Percentiles rank a stretch among this genome's conserved stretches.
These are phyloP conservation scores for Daldinia decipiens DNA, from an alignment of 495 filamentous ascomycete species.

Conservation along the genomic window DNA sequence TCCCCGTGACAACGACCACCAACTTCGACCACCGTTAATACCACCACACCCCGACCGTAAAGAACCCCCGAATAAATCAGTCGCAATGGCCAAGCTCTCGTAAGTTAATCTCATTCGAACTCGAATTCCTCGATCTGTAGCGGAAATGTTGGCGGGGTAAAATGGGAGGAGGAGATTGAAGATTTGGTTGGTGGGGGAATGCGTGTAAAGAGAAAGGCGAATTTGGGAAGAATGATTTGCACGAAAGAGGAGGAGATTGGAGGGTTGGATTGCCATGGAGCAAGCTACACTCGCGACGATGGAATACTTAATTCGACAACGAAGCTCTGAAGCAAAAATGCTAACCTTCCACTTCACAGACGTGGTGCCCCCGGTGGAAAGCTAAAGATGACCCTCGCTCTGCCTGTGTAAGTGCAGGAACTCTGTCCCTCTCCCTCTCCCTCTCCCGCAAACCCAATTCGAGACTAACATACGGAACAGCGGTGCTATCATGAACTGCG, in stretches of 20 bases:
- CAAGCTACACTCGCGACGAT: conserved; percentile 1
- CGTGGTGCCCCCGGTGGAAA: conserved; percentile 98
- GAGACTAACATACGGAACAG: conserved; percentile 81
- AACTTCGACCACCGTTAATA: conserved; percentile 24
- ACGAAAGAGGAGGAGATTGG: conserved; percentile 25
- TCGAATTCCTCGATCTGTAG: conserved; percentile 16
- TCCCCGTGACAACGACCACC: conserved; percentile 27
- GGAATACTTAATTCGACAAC: conserved; percentile 1
- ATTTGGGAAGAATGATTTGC: neutral
- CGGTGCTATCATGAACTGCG: conserved; percentile 95
- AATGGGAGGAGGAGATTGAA: conserved; percentile 22
- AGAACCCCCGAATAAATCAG: conserved; percentile 44
- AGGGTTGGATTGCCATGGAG: conserved; percentile 7
- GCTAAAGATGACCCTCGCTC: conserved; percentile 99
- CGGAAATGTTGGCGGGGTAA: conserved; percentile 19
- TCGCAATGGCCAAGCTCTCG: conserved; percentile 64
- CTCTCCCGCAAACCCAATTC: conserved; percentile 56
- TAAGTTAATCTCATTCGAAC: conserved; percentile 50
- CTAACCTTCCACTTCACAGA: conserved; percentile 55
- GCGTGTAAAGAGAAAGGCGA: neutral
- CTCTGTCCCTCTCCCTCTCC: conserved; percentile 56
- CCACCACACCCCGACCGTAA: conserved; percentile 25
- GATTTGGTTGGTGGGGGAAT: conserved; percentile 29
- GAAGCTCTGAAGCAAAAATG: conserved; percentile 3
- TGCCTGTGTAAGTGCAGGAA: conserved; percentile 86